Evolutionary conservation across 202 grass and related monocot species (phyloP), one percentile per base, ranked within the genome.

Genomic region (Elaeis oleifera): DNA sequence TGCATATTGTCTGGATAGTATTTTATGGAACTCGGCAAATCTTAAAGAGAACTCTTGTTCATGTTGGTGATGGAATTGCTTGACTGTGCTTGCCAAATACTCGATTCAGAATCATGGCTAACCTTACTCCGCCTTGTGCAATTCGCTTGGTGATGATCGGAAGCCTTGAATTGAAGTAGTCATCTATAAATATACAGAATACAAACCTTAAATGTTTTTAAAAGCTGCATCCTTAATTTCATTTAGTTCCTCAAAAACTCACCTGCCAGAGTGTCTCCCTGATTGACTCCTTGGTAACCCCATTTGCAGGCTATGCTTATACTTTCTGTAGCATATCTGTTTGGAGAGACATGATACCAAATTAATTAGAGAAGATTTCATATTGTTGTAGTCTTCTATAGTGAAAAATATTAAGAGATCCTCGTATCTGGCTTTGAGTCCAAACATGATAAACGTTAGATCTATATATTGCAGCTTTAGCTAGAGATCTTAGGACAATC

Each of bases 231-330:
- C 11, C 53, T 22, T 6, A 36, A 16, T 15, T 56, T 25, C 8
- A 29, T 66, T 50, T 48, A 13, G 9, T 39, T 62, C 49, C 32
- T 49, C 36, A 13, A 24, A 16, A 28, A 51, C 51, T 79, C 80
- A 96, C 90, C 81, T 8, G 87, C 84, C 7, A 96, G 79, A 39
- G 73, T 88, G 16, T 85, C 84, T 1, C 84, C 81, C 6, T 78
- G 69, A 1, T 4, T 54, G 26, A 85, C 87, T 65, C 81, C 73
- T 0, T 31, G 56, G 73, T 90, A 96, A 3, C 75, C 87, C 84
- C 78, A 88, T 49, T 83, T 90, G 79, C 90, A 96, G 0, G 90
- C 90, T 76, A 96, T 49, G 64, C 16, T 71, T 78, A 96, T 88
- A 78, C 90, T 90, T 60, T 96, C 86, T 5, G 69, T 74, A 2